Evolutionary conservation across 495 filamentous ascomycete genomes (phyloP).

Genomic region (Pyrenopolyporus hunteri): DNA sequence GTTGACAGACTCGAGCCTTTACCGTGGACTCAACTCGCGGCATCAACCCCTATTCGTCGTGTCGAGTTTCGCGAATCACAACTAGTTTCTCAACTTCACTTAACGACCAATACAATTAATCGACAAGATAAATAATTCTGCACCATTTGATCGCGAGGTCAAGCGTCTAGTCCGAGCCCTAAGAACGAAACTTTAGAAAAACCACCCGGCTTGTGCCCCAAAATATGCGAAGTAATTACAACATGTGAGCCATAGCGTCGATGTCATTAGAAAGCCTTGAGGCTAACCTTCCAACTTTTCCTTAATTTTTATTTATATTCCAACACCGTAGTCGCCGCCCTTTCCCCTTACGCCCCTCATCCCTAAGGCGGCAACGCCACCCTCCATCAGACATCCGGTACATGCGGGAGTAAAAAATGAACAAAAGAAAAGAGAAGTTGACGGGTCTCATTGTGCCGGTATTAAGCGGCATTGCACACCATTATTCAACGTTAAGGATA

Average conservation of each 20-base stretch:
- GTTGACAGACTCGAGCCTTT: not conserved
- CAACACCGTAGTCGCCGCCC: conserved; percentile 14
- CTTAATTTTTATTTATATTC: conserved; percentile 25
- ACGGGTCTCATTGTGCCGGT: conserved; percentile 5
- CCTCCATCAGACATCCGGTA: conserved; percentile 22
- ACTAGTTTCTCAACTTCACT: not conserved
- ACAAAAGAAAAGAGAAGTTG: not conserved
- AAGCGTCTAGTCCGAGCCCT: conserved; percentile 27
- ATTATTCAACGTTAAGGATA: conserved; percentile 38
- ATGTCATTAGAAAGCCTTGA: conserved; percentile 10
- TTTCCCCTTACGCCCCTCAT: conserved; percentile 6
- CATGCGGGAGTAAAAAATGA: conserved; percentile 11
- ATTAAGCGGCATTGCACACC: conserved; percentile 31
- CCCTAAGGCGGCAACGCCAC: conserved; percentile 17
- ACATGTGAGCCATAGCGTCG: not conserved
- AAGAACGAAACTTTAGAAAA: conserved; percentile 16
- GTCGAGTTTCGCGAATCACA: not conserved
- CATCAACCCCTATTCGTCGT: not conserved
- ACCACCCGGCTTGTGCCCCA: conserved; percentile 9
- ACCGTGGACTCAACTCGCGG: not conserved
- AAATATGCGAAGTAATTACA: conserved; percentile 13
- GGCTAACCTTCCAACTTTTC: conserved; percentile 3
- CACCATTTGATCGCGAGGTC: conserved; percentile 38
- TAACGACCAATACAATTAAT: not conserved
- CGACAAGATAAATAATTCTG: conserved; percentile 10